Evolutionary conservation across 2,329 filamentous ascomycete genomes (phyloP), one percentile per base, ranked within the genome.

Genomic region (Fusarium tanahbumbuense): DNA sequence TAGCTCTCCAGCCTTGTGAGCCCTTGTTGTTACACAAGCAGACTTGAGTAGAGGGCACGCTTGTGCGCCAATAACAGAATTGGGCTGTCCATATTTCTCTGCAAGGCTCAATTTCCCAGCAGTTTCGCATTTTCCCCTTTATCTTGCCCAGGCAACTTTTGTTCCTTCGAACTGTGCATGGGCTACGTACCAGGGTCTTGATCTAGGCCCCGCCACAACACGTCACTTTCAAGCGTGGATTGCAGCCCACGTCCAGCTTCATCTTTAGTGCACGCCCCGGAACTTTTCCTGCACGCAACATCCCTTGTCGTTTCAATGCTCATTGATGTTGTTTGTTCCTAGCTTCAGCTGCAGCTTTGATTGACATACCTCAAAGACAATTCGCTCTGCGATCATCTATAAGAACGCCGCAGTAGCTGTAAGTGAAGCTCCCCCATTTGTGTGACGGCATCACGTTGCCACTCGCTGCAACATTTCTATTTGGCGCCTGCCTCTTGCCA

Each of bases 151-250:
- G 40, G 50, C 50, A 57, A 44, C 48, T 56, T 52, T 56, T 52
- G 41, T 60, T 52, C 54, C 58, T 65, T 60, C 60, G 53, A 58
- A 30, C 34, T 73, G 57, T 56, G 67, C 61, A 60, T 64, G 50
- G 53, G 48, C 56, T 64, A 50, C 52, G 52, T 60, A 50, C 63
- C 66, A 61, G 52, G 70, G 53, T 73, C 61, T 63, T 71, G 60
- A 70, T 71, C 62, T 68, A 42, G 69, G 66, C 64, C 72, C 72
- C 68, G 72, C 72, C 72, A 75, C 70, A 74, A 73, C 72, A 75
- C 72, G 67, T 71, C 69, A 72, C 68, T 74, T 71, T 67, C 72
- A 72, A 71, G 67, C 71, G 72, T 71, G 64, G 64, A 72, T 74
- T 71, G 67, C 71, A 72, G 64, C 67, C 64, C 72, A 56, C 65